Conservation (phyloP, 1,284 basidiomycete species). For the Marasmius oreades region DNA sequence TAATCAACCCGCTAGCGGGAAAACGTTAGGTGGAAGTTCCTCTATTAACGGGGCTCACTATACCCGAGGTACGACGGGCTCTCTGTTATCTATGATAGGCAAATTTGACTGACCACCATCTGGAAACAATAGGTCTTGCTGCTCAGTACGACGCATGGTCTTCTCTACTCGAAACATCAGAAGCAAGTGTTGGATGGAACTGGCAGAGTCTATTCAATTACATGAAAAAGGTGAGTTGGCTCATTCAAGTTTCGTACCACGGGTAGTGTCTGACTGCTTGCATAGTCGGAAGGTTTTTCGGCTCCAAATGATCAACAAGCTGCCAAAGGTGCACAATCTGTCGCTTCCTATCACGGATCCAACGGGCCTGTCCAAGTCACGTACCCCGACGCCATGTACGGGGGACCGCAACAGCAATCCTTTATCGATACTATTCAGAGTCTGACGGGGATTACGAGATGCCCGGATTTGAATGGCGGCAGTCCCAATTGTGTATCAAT, state of each 20-base stretch:
- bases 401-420: conserved; percentile 48
- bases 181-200: conserved; percentile 50
- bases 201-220: conserved; percentile 50
- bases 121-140: conserved; percentile 20
- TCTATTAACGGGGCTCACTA: conserved; percentile 60
- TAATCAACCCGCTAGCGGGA: conserved; percentile 34
- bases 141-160: conserved; percentile 57
- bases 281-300: conserved; percentile 52
- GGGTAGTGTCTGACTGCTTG: background rate
- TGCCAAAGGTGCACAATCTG: conserved; percentile 44
- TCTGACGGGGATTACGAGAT: conserved; percentile 44
- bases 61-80: conserved; percentile 40
- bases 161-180: conserved; percentile 44
- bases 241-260: background rate
- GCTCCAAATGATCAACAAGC: conserved; percentile 46
- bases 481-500: conserved; percentile 53
- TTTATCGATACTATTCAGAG: conserved; percentile 48
- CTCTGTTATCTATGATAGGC: background rate
- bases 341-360: conserved; percentile 46
- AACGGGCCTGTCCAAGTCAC: conserved; percentile 53
- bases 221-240: conserved; percentile 43
- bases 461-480: conserved; percentile 53
- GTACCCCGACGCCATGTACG: conserved; percentile 49
- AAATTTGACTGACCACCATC: background rate
- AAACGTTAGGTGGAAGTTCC: conserved; percentile 56